Evolutionary conservation across 1,284 basidiomycete genomes (phyloP).

Genomic region (Ganoderma lucidum): DNA sequence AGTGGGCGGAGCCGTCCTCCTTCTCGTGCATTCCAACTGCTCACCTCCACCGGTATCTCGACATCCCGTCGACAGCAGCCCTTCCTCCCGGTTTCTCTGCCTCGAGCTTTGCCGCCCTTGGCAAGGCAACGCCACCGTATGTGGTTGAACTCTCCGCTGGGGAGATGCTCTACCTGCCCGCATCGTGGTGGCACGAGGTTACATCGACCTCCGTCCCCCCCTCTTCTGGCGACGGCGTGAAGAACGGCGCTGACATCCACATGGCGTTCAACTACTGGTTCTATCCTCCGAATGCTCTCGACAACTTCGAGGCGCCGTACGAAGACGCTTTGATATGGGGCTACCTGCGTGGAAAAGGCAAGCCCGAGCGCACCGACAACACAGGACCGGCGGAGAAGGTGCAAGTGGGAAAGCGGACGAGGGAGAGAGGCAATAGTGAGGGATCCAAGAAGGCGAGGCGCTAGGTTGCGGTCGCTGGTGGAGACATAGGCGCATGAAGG

Average conservation of each 20-base stretch:
- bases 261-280: conserved; percentile 50
- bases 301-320: conserved; percentile 41
- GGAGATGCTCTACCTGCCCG: conserved; percentile 45
- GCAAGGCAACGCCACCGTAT: conserved; percentile 38
- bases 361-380: neutral
- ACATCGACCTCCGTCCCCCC: conserved; percentile 38
- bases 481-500: neutral
- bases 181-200: conserved; percentile 47
- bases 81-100: conserved; percentile 27
- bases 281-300: conserved; percentile 43
- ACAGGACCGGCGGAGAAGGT: conserved; percentile 18
- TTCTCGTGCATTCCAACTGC: conserved; percentile 45
- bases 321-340: conserved; percentile 41
- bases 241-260: conserved; percentile 35
- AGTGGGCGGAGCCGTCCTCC: conserved; percentile 38
- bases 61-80: conserved; percentile 40
- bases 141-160: conserved; percentile 43
- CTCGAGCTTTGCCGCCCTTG: conserved; percentile 34
- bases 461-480: conserved; percentile 5
- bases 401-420: conserved; percentile 19
- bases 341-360: conserved; percentile 33
- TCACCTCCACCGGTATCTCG: conserved; percentile 39
- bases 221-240: conserved; percentile 14
- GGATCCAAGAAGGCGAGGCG: conserved; percentile 26
- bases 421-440: conserved; percentile 16